These are phyloP conservation scores for Macrophomina tecta DNA, from an alignment of 2,329 filamentous ascomycete genomes.

Conservation along the genomic window DNA sequence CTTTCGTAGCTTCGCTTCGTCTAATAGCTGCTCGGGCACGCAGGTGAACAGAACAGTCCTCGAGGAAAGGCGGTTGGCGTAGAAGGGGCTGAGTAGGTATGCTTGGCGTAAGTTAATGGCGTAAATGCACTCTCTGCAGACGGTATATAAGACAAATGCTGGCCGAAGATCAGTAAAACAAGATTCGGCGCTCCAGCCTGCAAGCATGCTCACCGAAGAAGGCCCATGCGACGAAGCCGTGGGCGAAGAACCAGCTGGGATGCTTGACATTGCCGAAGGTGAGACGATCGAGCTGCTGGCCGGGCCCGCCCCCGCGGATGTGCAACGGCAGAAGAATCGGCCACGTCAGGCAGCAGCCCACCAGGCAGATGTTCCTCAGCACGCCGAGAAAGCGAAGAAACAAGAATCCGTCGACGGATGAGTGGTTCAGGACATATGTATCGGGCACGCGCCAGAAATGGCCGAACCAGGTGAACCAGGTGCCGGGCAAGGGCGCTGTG, in stretches of 20 bases:
- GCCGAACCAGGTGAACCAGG: slow-evolving; percentile 47
- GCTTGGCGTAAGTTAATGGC: slow-evolving; percentile 93
- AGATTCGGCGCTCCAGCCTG: background rate
- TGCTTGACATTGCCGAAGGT: slow-evolving; percentile 78
- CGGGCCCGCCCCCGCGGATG: slow-evolving; percentile 73
- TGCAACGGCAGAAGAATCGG: slow-evolving; percentile 89
- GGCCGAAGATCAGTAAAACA: background rate
- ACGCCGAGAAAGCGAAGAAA: slow-evolving; percentile 88
- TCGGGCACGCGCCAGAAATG: slow-evolving; percentile 66
- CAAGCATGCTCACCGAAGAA: slow-evolving; percentile 66
- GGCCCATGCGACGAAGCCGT: slow-evolving; percentile 78
- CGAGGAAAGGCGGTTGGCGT: slow-evolving; percentile 84
- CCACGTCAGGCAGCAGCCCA: slow-evolving; percentile 84
- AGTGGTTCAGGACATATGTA: slow-evolving; percentile 83
- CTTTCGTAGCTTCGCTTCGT: slow-evolving; percentile 24
- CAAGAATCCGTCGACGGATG: slow-evolving; percentile 89
- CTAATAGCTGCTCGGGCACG: slow-evolving; percentile 12
- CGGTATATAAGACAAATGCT: slow-evolving; percentile 83
- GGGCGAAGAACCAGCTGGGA: slow-evolving; percentile 74
- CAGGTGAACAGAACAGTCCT: slow-evolving; percentile 78
- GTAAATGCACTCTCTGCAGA: slow-evolving; percentile 87
- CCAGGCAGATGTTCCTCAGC: slow-evolving; percentile 76
- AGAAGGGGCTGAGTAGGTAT: slow-evolving; percentile 83
- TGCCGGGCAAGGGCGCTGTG: background rate
- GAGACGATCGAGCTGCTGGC: slow-evolving; percentile 74